Conservation (phyloP, 73 alveolate species). For the Paramecium tetraurelia region DNA sequence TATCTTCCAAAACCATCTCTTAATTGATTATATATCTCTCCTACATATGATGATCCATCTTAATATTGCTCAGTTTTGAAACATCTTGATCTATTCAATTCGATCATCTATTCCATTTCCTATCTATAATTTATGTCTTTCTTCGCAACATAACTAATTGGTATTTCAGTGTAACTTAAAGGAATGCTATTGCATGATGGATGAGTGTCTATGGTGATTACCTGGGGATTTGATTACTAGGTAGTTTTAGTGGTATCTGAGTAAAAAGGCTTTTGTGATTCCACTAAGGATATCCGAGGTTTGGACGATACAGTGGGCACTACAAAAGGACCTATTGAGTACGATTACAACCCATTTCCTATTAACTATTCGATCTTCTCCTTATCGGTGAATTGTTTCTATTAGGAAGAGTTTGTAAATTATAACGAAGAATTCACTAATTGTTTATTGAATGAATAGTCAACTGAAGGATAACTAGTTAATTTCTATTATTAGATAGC, state of each 20-base stretch:
- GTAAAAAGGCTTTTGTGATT: background rate
- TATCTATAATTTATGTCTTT: background rate
- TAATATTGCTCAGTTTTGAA: background rate
- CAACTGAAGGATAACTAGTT: background rate
- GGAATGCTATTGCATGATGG: background rate
- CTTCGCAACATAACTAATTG: background rate
- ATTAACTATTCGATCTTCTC: background rate
- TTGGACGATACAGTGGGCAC: background rate
- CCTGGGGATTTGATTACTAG: background rate
- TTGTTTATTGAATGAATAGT: background rate
- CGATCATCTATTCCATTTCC: constrained; percentile 31
- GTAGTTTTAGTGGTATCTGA: background rate
- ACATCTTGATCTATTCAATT: background rate
- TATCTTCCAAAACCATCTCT: constrained; percentile 41
- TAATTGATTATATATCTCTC: background rate
- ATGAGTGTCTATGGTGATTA: background rate
- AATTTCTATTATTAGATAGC: background rate
- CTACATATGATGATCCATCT: constrained; percentile 10
- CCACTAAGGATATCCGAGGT: background rate
- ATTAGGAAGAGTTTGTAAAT: background rate
- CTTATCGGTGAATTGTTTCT: background rate
- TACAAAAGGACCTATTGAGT: background rate
- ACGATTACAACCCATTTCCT: background rate
- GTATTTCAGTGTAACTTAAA: background rate
- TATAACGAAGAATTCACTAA: background rate